Evolutionary conservation across 305 asterid species (phyloP).

Genomic region (Caryopteris hybrid): DNA sequence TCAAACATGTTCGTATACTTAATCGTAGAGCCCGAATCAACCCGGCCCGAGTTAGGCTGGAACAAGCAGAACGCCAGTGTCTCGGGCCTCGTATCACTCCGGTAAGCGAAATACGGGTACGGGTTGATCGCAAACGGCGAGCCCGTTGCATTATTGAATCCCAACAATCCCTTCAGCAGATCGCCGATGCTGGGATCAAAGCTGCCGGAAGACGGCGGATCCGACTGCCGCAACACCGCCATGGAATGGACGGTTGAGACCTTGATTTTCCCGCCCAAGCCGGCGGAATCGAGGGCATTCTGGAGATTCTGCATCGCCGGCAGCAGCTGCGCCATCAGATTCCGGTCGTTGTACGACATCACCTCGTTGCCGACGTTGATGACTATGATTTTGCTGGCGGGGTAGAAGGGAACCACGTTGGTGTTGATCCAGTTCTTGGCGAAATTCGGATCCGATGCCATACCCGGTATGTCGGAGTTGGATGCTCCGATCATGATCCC

Average conservation of each 20-base stretch:
- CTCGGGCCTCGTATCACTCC: constrained; percentile 48
- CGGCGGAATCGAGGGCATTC: constrained; percentile 30
- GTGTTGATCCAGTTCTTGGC: constrained; percentile 37
- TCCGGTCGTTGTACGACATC: constrained; percentile 39
- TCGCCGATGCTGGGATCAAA: constrained; percentile 40
- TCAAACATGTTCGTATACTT: constrained; percentile 60
- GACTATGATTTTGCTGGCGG: constrained; percentile 36
- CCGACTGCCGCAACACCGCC: constrained; percentile 44
- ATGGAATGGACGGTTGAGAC: constrained; percentile 59
- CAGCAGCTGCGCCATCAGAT: constrained; percentile 37
- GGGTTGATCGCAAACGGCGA: constrained; percentile 55
- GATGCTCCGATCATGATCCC: constrained; percentile 41
- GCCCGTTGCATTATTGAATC: constrained; percentile 39
- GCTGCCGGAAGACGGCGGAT: constrained; percentile 52
- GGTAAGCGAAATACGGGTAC: constrained; percentile 57
- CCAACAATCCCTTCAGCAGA: constrained; percentile 42
- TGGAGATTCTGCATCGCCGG: constrained; percentile 60
- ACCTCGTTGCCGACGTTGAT: constrained; percentile 59
- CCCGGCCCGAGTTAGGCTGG: constrained; percentile 49
- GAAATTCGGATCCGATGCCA: constrained; percentile 39
- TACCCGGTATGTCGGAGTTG: constrained; percentile 46
- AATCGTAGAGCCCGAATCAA: constrained; percentile 41
- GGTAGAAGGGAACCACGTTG: constrained; percentile 43
- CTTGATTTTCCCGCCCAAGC: constrained; percentile 39
- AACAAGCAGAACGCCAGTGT: constrained; percentile 61